Evolutionary conservation across 2,329 filamentous ascomycete genomes (phyloP).

Genomic region (Escovopsis sp.): DNA sequence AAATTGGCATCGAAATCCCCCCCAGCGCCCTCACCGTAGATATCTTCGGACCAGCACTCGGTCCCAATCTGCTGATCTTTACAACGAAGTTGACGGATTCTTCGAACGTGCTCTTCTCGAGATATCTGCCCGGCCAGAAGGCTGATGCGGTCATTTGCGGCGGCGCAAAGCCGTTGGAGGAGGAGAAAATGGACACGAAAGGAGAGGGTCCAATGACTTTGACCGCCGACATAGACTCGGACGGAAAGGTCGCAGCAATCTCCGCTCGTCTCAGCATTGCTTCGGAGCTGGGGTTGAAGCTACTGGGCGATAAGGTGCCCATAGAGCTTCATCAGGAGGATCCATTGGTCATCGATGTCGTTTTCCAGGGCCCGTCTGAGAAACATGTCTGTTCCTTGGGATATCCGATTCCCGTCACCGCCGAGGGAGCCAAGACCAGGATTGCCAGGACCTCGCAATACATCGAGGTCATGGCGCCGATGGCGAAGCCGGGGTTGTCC

Average conservation of each 20-base stretch:
- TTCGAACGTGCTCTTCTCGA: constrained; percentile 20
- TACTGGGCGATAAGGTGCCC: constrained; percentile 22
- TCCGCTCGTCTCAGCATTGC: constrained; percentile 24
- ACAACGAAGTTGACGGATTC: constrained; percentile 15
- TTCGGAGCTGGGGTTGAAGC: constrained; percentile 17
- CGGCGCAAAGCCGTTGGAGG: constrained; percentile 10
- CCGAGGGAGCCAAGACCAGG: constrained; percentile 20
- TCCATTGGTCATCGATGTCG: constrained; percentile 26
- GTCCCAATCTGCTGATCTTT: constrained; percentile 15
- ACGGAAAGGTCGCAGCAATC: constrained; percentile 18
- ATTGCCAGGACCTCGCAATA: constrained; percentile 29
- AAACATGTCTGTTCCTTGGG: constrained; percentile 17
- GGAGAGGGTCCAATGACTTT: constrained; percentile 13
- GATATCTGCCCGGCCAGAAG: constrained; percentile 19
- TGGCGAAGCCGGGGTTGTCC: constrained; percentile 12
- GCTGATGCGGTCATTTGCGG: constrained; percentile 13
- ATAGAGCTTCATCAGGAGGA: constrained; percentile 22
- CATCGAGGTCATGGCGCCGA: constrained; percentile 26
- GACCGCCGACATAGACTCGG: constrained; percentile 15
- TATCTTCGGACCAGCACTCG: constrained; percentile 13
- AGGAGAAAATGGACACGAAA: constrained; percentile 6
- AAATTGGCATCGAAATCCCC: constrained; percentile 18
- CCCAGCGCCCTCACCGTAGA: constrained; percentile 10
- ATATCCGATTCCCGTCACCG: constrained; percentile 26
- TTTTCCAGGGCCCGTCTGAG: constrained; percentile 18